Percentiles rank a stretch among this genome's conserved stretches.
phyloP scores from a whole-genome alignment of 2,329 filamentous ascomycete species.

The Cladosporium sp. region DNA sequence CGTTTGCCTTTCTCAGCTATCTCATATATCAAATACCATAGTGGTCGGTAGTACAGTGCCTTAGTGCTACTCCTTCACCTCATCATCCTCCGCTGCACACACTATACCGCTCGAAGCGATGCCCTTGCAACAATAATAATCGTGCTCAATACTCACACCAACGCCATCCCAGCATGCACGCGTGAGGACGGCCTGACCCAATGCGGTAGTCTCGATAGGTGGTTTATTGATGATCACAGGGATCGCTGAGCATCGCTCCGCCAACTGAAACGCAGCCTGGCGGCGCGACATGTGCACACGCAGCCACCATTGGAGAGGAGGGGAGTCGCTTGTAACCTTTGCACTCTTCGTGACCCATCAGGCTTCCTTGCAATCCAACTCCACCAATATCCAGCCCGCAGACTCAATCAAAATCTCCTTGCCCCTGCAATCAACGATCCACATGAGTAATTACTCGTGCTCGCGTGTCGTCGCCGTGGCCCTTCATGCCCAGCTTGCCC shows the following conservation, averaged over 20 bases:
- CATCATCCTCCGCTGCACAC: not conserved
- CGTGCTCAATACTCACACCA: not conserved
- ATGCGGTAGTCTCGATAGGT: constrained; percentile 8
- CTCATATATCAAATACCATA: not conserved
- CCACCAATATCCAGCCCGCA: constrained; percentile 17
- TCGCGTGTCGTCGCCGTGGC: not conserved
- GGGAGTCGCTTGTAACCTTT: constrained; percentile 7
- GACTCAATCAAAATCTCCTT: constrained; percentile 9
- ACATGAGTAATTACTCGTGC: constrained; percentile 5
- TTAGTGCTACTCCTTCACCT: not conserved
- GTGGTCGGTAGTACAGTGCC: too few relatives aligned
- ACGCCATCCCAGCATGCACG: constrained; percentile 4
- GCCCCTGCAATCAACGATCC: constrained; percentile 18
- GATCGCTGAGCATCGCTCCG: constrained; percentile 3
- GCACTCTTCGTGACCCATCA: not conserved
- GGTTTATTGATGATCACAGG: constrained; percentile 4
- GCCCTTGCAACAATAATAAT: not conserved
- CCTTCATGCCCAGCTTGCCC: not conserved
- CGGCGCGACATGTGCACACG: not conserved
- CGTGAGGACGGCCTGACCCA: constrained; percentile 4
- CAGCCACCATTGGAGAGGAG: not conserved
- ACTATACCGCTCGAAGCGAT: not conserved
- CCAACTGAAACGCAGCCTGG: constrained; percentile 13
- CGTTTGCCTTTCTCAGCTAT: not conserved
- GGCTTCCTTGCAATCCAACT: constrained; percentile 3